Conservation (phyloP, 2,329 filamentous ascomycete genomes). For the Coniochaeta sp. region DNA sequence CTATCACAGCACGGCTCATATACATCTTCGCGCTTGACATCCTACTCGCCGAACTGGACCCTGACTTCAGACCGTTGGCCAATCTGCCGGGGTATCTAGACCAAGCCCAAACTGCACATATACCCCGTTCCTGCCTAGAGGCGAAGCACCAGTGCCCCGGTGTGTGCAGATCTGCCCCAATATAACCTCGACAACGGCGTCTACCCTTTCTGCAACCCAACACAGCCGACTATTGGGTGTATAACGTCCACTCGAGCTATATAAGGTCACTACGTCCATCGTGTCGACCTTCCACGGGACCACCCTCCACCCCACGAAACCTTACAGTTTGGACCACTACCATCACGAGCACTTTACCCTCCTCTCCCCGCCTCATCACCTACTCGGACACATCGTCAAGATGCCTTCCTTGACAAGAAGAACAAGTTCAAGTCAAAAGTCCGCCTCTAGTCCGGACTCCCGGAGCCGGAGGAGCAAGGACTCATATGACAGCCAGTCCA, state of each 20-base stretch:
- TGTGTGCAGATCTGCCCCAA: neutral
- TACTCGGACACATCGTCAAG: slow-evolving; percentile 8
- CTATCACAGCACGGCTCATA: neutral
- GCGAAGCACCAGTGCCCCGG: neutral
- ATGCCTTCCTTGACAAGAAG: slow-evolving; percentile 26
- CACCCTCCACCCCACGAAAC: neutral
- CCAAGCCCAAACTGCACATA: neutral
- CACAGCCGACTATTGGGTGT: neutral
- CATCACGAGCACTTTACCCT: neutral
- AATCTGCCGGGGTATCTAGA: neutral
- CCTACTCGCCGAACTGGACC: neutral
- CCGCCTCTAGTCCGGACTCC: slow-evolving; percentile 28
- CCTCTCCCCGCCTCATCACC: neutral
- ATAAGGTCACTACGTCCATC: neutral
- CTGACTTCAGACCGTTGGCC: neutral
- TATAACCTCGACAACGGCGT: neutral
- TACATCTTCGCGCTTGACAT: neutral
- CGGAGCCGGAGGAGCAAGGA: slow-evolving; percentile 30
- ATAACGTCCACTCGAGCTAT: neutral
- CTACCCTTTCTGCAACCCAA: neutral
- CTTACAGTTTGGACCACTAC: slow-evolving; percentile 1
- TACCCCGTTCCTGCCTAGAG: neutral
- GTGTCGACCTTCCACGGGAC: neutral
- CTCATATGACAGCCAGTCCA: slow-evolving; percentile 38
- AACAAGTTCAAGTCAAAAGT: slow-evolving; percentile 23